Evolutionary conservation across 257 asterid genomes (phyloP).

Genomic region (Nicotiana tabacum): DNA sequence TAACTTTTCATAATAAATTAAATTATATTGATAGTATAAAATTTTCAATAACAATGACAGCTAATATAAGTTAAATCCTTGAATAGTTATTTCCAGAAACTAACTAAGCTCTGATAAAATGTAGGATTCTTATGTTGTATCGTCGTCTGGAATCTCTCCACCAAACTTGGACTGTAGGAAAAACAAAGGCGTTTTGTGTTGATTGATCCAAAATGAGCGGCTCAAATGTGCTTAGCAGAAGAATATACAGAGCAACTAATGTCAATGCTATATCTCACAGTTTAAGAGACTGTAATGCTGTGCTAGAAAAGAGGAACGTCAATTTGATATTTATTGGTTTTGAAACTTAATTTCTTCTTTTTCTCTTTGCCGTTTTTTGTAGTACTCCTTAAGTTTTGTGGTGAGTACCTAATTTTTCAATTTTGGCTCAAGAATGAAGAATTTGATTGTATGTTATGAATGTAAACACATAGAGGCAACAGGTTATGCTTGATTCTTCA

Average conservation of each 20-base stretch:
- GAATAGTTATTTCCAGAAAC: background rate
- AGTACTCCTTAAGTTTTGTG: background rate
- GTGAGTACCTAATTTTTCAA: background rate
- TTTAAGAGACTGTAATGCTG: background rate
- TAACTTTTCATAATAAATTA: too few species aligned
- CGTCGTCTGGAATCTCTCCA: background rate
- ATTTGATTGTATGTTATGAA: background rate
- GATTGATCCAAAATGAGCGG: background rate
- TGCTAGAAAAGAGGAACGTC: background rate
- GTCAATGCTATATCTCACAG: background rate
- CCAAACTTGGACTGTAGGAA: background rate
- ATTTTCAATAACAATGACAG: too few species aligned
- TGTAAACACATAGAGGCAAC: background rate
- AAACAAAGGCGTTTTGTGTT: background rate
- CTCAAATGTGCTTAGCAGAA: background rate
- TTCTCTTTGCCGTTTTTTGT: background rate
- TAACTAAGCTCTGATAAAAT: background rate
- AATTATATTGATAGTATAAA: too few species aligned
- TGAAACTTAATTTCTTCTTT: background rate
- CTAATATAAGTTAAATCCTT: too few species aligned
- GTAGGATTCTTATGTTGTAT: background rate
- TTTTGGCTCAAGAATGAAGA: background rate
- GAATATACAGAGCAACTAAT: background rate
- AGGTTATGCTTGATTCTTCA: background rate
- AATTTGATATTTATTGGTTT: background rate